Evolutionary conservation across 768 basidiomycete genomes (phyloP).

Genomic region (Sarcomyxa edulis): DNA sequence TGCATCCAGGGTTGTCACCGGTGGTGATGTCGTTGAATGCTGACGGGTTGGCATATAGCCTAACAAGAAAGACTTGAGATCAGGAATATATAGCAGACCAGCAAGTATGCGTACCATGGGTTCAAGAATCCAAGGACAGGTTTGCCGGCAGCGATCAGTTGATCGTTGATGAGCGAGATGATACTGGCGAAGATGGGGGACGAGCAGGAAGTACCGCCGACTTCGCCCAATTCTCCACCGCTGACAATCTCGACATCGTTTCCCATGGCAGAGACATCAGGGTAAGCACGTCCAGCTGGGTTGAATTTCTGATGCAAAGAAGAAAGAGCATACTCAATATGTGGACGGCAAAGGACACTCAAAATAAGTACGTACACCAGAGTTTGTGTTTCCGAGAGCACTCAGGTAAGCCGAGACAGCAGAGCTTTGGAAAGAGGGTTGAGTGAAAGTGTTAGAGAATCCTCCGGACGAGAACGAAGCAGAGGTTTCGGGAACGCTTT

Average conservation of each 20-base stretch:
- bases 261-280: constrained; percentile 19
- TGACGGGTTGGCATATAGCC: constrained; percentile 25
- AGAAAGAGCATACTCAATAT: too few relatives aligned
- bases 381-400: constrained; percentile 23
- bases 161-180: constrained; percentile 43
- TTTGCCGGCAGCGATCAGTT: constrained; percentile 27
- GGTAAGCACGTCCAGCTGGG: constrained; percentile 25
- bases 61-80: constrained; percentile 8
- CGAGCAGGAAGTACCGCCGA: constrained; percentile 25
- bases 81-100: constrained; percentile 1
- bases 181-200: constrained; percentile 34
- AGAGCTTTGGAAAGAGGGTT: constrained; percentile 21
- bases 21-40: constrained; percentile 35
- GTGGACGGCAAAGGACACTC: too few relatives aligned
- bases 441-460: constrained; percentile 39
- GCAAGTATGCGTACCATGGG: constrained; percentile 11
- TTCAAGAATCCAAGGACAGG: constrained; percentile 30
- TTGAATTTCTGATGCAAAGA: too few relatives aligned
- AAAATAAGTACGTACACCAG: too few relatives aligned
- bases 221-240: constrained; percentile 22
- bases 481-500: constrained; percentile 34
- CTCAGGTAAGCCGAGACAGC: constrained; percentile 18
- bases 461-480: constrained; percentile 46
- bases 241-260: constrained; percentile 16
- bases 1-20: constrained; percentile 21